Conservation (phyloP, 1,284 basidiomycete genomes). For the Sutorius eximius region DNA sequence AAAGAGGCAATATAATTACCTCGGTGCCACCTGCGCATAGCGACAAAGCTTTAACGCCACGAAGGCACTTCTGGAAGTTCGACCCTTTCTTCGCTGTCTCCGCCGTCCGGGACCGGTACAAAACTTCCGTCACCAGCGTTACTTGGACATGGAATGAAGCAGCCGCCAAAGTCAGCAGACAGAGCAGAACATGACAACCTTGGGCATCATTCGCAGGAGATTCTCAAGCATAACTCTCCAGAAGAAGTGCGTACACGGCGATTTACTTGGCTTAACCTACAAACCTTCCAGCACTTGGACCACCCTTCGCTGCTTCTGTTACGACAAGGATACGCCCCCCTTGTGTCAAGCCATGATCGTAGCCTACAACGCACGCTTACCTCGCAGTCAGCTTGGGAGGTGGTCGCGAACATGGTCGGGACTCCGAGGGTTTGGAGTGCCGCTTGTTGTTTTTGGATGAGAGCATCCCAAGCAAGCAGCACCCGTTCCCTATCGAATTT, state of each 20-base stretch:
- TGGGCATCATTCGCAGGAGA: background rate
- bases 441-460: slow-evolving; percentile 67
- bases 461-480: slow-evolving; percentile 69
- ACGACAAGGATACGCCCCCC: slow-evolving; percentile 5
- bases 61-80: slow-evolving; percentile 8
- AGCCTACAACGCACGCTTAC: slow-evolving; percentile 39
- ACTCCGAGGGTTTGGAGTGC: slow-evolving; percentile 58
- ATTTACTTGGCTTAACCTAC: slow-evolving; percentile 13
- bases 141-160: background rate
- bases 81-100: slow-evolving; percentile 6
- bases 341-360: slow-evolving; percentile 1
- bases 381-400: slow-evolving; percentile 50
- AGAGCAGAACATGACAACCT: background rate
- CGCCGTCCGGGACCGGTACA: slow-evolving; percentile 7
- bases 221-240: background rate
- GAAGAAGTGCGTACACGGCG: slow-evolving; percentile 5
- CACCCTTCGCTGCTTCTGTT: slow-evolving; percentile 46
- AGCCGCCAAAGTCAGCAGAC: background rate
- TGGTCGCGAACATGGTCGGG: slow-evolving; percentile 68
- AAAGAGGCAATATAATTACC: background rate
- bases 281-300: slow-evolving; percentile 39
- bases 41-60: slow-evolving; percentile 10
- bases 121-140: background rate
- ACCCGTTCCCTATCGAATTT: slow-evolving; percentile 66
- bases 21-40: slow-evolving; percentile 2